phyloP scores from a whole-genome alignment of 2,329 filamentous ascomycete species.

The Metarhizium brunneum region DNA sequence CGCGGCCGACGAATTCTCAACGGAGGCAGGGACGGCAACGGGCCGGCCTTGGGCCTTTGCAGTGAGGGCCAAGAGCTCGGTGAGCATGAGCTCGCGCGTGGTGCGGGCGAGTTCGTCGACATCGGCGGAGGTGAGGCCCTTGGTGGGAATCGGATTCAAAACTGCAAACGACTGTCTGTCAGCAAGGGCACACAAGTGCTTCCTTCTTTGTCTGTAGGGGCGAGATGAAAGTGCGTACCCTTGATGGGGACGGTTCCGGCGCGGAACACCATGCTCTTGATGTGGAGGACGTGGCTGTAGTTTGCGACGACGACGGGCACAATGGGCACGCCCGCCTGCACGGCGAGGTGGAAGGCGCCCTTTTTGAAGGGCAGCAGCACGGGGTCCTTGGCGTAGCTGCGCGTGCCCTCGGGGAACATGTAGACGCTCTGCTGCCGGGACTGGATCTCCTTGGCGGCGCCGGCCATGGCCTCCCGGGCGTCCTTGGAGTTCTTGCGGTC shows the following conservation, averaged over 20 bases:
- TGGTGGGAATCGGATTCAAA: conserved; percentile 70
- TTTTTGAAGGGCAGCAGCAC: conserved; percentile 94
- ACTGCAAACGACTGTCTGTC: conserved; percentile 36
- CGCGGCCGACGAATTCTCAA: conserved; percentile 14
- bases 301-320: conserved; percentile 77
- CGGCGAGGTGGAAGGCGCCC: conserved; percentile 90
- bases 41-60: conserved; percentile 36
- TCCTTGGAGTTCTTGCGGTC: conserved; percentile 78
- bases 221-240: conserved; percentile 35
- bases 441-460: conserved; percentile 73
- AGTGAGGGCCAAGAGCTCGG: conserved; percentile 48
- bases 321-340: conserved; percentile 89
- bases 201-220: not conserved
- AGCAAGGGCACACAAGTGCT: not conserved
- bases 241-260: conserved; percentile 65
- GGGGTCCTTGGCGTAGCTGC: conserved; percentile 78
- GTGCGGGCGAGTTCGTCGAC: conserved; percentile 63
- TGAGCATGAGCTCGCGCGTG: conserved; percentile 68
- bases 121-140: conserved; percentile 62
- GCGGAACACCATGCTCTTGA: conserved; percentile 56
- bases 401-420: conserved; percentile 87
- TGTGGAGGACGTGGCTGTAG: conserved; percentile 63
- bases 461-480: conserved; percentile 75
- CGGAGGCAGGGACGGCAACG: conserved; percentile 20
- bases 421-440: conserved; percentile 65